Evolutionary conservation across 768 basidiomycete species (phyloP).

Genomic region (Cystofilobasidium capitatum): DNA sequence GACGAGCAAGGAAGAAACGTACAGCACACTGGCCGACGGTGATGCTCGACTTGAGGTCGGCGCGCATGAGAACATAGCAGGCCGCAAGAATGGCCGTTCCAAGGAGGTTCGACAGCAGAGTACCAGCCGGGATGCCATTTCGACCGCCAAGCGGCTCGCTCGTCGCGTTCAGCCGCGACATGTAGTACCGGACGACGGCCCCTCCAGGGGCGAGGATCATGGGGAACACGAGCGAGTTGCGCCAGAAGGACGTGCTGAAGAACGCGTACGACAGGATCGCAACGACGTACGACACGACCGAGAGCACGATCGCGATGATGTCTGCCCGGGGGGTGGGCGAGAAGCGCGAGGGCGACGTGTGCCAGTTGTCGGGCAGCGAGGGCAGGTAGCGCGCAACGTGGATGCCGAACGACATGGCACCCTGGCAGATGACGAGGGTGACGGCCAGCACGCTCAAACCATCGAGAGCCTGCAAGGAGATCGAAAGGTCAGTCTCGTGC

Average conservation of each 20-base stretch:
- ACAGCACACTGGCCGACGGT: conserved; percentile 4
- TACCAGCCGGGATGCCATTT: conserved; percentile 13
- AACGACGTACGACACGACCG: conserved; percentile 13
- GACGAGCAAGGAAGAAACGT: neutral
- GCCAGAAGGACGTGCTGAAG: neutral
- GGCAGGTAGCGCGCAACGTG: conserved; percentile 14
- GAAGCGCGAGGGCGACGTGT: neutral
- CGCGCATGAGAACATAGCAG: conserved; percentile 11
- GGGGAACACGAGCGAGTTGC: conserved; percentile 2
- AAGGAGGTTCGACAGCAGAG: conserved; percentile 7
- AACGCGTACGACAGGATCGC: conserved; percentile 11
- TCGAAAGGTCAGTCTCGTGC: neutral
- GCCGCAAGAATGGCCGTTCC: conserved; percentile 14
- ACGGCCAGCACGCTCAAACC: conserved; percentile 9
- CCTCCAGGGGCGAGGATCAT: conserved; percentile 19
- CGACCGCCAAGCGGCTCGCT: neutral
- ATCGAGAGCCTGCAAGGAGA: conserved; percentile 5
- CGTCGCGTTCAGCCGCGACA: neutral
- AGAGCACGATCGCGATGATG: neutral
- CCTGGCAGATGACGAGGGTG: conserved; percentile 16
- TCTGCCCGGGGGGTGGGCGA: conserved; percentile 1
- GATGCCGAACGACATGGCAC: conserved; percentile 16
- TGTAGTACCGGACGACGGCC: conserved; percentile 8
- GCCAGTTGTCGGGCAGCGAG: conserved; percentile 1
- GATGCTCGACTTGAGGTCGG: neutral